Percentiles rank a stretch among this genome's conserved stretches.
These are phyloP conservation scores for Mrakia hoshinonis DNA, from an alignment of 768 basidiomycete species.

Conservation along the genomic window DNA sequence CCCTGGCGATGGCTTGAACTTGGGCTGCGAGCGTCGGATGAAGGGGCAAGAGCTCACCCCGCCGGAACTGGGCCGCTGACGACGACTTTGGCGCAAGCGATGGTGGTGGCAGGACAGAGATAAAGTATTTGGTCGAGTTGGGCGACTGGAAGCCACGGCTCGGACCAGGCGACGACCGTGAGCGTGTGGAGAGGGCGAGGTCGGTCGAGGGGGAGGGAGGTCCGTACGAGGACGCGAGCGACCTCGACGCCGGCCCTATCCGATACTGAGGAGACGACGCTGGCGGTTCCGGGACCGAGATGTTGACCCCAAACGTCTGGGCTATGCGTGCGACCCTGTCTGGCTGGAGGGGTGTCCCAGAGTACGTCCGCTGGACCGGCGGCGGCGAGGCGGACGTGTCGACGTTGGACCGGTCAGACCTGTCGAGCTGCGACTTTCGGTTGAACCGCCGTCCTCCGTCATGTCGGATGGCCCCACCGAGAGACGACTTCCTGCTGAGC, in stretches of 20 bases:
- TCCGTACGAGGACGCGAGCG: background rate
- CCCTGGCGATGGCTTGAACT: slow-evolving; percentile 76
- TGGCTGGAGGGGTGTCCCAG: background rate
- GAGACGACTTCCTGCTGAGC: background rate
- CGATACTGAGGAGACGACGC: background rate
- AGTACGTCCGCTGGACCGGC: background rate
- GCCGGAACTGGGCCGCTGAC: background rate
- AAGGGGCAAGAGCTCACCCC: slow-evolving; percentile 55
- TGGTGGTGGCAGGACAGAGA: slow-evolving; percentile 1
- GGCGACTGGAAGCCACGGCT: background rate
- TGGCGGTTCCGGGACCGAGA: background rate
- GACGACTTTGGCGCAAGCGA: background rate
- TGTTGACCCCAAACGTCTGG: slow-evolving; percentile 15
- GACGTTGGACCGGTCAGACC: background rate
- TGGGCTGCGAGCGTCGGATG: slow-evolving; percentile 76
- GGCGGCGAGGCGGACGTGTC: background rate
- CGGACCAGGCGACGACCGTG: background rate
- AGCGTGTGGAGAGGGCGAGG: background rate
- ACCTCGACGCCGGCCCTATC: background rate
- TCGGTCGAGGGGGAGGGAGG: background rate
- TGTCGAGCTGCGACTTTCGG: background rate
- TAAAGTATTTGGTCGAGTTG: background rate
- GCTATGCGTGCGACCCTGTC: slow-evolving; percentile 7
- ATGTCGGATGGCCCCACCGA: background rate
- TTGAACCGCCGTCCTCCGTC: background rate